Conservation (phyloP, 2,329 filamentous ascomycete species). For the Colletotrichum costaricense region DNA sequence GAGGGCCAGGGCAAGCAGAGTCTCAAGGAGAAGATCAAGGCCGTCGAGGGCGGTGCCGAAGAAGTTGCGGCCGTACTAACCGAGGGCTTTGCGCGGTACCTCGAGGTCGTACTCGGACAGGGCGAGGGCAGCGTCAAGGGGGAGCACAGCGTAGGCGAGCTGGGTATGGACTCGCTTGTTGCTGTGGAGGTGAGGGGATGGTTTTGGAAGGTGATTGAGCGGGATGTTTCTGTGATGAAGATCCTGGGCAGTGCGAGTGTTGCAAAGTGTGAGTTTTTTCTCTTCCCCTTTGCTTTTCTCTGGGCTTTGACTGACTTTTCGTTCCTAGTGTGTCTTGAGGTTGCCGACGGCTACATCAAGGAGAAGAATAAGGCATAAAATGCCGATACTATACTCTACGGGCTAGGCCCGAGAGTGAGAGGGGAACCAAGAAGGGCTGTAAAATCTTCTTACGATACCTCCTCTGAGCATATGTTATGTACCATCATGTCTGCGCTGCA, state of each 20-base stretch:
- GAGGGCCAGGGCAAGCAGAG: constrained; percentile 32
- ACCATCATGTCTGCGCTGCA: not conserved
- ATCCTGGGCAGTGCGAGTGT: constrained; percentile 50
- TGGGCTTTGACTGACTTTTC: not conserved
- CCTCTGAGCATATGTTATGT: not conserved
- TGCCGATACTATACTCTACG: not conserved
- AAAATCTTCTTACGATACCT: not conserved
- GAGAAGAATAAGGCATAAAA: constrained; percentile 17
- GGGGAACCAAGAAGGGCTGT: not conserved
- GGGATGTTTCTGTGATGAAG: constrained; percentile 59
- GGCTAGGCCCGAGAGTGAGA: not conserved
- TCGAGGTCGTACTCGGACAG: constrained; percentile 37
- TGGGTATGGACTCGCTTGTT: constrained; percentile 44
- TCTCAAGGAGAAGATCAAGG: constrained; percentile 44
- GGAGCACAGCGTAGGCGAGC: constrained; percentile 46
- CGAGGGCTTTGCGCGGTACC: constrained; percentile 41
- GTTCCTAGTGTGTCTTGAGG: constrained; percentile 19
- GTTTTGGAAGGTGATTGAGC: constrained; percentile 56
- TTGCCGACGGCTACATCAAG: constrained; percentile 13
- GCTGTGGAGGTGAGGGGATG: constrained; percentile 55
- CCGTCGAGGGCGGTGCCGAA: constrained; percentile 27
- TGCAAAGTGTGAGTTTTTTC: constrained; percentile 34
- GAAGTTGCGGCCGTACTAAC: constrained; percentile 42
- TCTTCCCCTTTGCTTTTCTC: too few species aligned
- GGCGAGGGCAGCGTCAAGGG: constrained; percentile 42